A percentile compares a stretch with the other conserved stretches of the same genome.
These are phyloP conservation scores for Fonsecaea nubica DNA, from an alignment of 2,329 filamentous ascomycete species.

Conservation along the genomic window DNA sequence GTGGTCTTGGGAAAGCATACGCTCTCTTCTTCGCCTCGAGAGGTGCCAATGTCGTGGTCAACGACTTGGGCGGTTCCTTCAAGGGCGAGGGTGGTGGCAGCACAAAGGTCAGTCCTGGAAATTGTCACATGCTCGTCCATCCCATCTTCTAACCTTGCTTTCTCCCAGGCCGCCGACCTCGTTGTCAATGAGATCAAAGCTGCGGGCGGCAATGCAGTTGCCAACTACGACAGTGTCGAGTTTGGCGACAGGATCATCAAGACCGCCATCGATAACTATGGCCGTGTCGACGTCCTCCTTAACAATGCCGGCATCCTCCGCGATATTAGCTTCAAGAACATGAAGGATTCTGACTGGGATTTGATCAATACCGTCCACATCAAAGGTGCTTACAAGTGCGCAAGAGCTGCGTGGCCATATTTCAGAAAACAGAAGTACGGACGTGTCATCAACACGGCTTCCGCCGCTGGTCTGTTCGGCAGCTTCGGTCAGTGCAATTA, in stretches of 20 bases:
- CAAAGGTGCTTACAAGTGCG: conserved; percentile 92
- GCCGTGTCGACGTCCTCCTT: conserved; percentile 88
- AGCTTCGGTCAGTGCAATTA: conserved; percentile 97
- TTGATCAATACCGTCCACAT: conserved; percentile 92
- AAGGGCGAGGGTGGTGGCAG: conserved; percentile 86
- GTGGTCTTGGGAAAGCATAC: conserved; percentile 81
- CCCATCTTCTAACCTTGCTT: conserved; percentile 48
- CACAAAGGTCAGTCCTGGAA: conserved; percentile 68
- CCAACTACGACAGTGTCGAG: conserved; percentile 88
- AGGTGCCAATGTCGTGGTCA: conserved; percentile 94
- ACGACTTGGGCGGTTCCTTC: conserved; percentile 91
- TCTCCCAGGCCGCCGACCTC: conserved; percentile 63
- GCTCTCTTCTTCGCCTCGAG: conserved; percentile 88
- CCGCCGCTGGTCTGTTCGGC: conserved; percentile 93
- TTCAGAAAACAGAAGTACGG: conserved; percentile 99
- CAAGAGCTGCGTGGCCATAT: conserved; percentile 92
- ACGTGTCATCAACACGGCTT: conserved; percentile 93
- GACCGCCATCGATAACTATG: conserved; percentile 57
- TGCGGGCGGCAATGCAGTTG: conserved; percentile 91
- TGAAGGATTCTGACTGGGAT: conserved; percentile 97
- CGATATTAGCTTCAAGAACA: conserved; percentile 98
- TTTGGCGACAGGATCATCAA: conserved; percentile 93
- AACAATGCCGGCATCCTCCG: conserved; percentile 98
- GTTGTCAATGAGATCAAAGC: conserved; percentile 65
- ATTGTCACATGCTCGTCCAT: conserved; percentile 62